Conservation (phyloP, 352 stramenopile genomes). For the Phytophthora pisi region DNA sequence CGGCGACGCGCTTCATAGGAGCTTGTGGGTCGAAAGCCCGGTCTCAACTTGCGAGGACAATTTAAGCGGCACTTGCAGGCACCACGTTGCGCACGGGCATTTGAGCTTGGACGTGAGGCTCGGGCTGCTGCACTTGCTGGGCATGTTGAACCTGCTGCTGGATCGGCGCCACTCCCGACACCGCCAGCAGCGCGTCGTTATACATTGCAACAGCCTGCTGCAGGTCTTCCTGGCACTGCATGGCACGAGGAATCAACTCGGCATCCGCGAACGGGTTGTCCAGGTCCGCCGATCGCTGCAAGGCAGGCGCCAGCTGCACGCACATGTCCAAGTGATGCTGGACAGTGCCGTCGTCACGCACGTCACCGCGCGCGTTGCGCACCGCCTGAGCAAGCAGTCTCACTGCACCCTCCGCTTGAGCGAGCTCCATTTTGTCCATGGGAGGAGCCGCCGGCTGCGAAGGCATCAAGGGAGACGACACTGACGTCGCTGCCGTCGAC, state of each 20-base stretch:
- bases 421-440: conserved; percentile 47
- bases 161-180: conserved; percentile 21
- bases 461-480: conserved; percentile 15
- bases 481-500: conserved; percentile 17
- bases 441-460: conserved; percentile 23
- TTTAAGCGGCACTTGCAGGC: conserved; percentile 40
- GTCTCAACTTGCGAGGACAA: neutral
- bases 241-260: conserved; percentile 45
- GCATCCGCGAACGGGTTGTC: conserved; percentile 47
- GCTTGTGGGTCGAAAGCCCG: neutral
- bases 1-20: conserved; percentile 10
- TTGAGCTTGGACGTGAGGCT: conserved; percentile 33
- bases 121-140: conserved; percentile 22
- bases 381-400: conserved; percentile 35
- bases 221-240: conserved; percentile 52
- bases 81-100: conserved; percentile 33
- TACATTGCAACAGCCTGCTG: conserved; percentile 42
- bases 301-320: conserved; percentile 33
- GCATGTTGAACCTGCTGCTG: conserved; percentile 24
- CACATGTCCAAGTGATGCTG: conserved; percentile 47
- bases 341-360: conserved; percentile 39
- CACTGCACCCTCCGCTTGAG: conserved; percentile 41
- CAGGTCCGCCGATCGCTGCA: conserved; percentile 40
- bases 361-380: conserved; percentile 35
- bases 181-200: conserved; percentile 49